Percentiles rank a stretch among this genome's conserved stretches.
phyloP scores from a whole-genome alignment of 2,329 filamentous ascomycete species.

The Berkeleyomyces rouxiae region DNA sequence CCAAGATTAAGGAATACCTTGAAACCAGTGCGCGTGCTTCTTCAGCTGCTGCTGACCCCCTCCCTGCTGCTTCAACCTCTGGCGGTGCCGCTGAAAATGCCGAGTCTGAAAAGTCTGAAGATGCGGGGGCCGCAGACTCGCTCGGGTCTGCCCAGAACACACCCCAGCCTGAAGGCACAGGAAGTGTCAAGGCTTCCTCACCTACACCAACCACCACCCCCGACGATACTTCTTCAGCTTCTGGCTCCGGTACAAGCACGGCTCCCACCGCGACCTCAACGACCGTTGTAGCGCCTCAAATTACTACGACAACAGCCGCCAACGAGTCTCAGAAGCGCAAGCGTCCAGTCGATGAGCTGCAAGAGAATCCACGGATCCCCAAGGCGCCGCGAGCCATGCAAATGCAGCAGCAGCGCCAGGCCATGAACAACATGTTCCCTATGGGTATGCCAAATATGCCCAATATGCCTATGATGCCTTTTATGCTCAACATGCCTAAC shows the following conservation, averaged over 20 bases:
- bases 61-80: slow-evolving; percentile 14
- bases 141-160: slow-evolving; percentile 9
- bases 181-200: slow-evolving; percentile 5
- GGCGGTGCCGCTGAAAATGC: slow-evolving; percentile 7
- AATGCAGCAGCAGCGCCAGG: slow-evolving; percentile 32
- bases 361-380: slow-evolving; percentile 45
- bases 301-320: not conserved
- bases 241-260: not conserved
- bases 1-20: slow-evolving; percentile 62
- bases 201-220: slow-evolving; percentile 1
- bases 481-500: slow-evolving; percentile 25
- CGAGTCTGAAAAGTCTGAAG: slow-evolving; percentile 6
- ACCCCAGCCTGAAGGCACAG: slow-evolving; percentile 21
- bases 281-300: not conserved
- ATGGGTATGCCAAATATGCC: slow-evolving; percentile 21
- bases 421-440: slow-evolving; percentile 27
- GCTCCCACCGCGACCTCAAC: not conserved
- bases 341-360: slow-evolving; percentile 58
- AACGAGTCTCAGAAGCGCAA: slow-evolving; percentile 45
- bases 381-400: slow-evolving; percentile 52
- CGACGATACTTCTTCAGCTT: not conserved
- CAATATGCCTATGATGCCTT: slow-evolving; percentile 22
- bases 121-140: slow-evolving; percentile 13
- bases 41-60: slow-evolving; percentile 20
- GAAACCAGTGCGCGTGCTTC: slow-evolving; percentile 7